Conservation (phyloP, 2,329 filamentous ascomycete species). For the Trichoderma sp. region DNA sequence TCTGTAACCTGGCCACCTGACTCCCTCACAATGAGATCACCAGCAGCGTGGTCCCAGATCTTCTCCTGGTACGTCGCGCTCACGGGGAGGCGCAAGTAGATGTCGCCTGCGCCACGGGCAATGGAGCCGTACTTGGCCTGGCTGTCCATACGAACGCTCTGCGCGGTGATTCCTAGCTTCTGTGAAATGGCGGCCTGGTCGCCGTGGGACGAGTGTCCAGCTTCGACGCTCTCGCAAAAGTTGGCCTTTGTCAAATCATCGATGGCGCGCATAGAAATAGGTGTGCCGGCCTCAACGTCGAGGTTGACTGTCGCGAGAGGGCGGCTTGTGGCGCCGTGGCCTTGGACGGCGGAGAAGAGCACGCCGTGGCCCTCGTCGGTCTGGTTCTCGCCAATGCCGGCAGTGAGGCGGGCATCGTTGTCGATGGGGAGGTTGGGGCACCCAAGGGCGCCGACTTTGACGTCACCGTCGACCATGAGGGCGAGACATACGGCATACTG, state of each 20-base stretch:
- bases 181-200: conserved; percentile 79
- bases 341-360: conserved; percentile 78
- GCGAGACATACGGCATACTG: conserved; percentile 96
- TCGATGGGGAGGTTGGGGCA: conserved; percentile 94
- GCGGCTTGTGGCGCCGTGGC: conserved; percentile 76
- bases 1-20: conserved; percentile 92
- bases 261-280: conserved; percentile 77
- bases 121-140: conserved; percentile 98
- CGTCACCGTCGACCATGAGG: conserved; percentile 87
- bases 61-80: conserved; percentile 92
- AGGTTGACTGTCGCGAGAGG: conserved; percentile 53
- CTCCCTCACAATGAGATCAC: conserved; percentile 90
- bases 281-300: conserved; percentile 45
- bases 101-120: conserved; percentile 86
- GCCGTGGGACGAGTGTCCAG: conserved; percentile 83
- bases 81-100: conserved; percentile 87
- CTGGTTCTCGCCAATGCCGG: conserved; percentile 70
- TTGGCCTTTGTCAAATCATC: conserved; percentile 73
- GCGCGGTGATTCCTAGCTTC: conserved; percentile 80
- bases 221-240: conserved; percentile 96
- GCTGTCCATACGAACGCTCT: conserved; percentile 94
- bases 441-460: conserved; percentile 90
- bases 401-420: conserved; percentile 59
- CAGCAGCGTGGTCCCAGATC: conserved; percentile 98
- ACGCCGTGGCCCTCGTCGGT: conserved; percentile 78